Conservation (phyloP, 140 eudicot genomes). For the Stevia rebaudiana region DNA sequence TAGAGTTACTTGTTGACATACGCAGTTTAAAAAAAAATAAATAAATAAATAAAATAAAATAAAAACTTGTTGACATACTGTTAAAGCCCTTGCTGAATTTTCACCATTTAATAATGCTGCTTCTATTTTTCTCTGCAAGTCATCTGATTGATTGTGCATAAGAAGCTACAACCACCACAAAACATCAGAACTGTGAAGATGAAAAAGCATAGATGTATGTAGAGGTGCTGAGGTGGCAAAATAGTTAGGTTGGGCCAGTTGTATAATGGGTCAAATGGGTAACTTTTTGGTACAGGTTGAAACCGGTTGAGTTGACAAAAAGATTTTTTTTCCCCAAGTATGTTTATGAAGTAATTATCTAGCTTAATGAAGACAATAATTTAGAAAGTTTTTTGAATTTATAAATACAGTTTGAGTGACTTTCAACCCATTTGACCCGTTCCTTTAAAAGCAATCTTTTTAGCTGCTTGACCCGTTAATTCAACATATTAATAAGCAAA, state of each 20-base stretch:
- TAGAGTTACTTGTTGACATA: constrained; percentile 21
- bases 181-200: constrained; percentile 17
- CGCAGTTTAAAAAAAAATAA: no score
- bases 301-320: not conserved
- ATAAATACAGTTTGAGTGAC: not conserved
- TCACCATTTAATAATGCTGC: constrained; percentile 38
- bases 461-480: not conserved
- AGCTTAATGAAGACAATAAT: not conserved
- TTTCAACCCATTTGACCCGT: not conserved
- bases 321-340: not conserved
- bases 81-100: constrained; percentile 42
- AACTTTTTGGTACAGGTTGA: not conserved
- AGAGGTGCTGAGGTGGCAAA: not conserved
- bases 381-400: not conserved
- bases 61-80: constrained; percentile 32
- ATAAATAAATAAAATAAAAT: no score
- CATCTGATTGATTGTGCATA: constrained; percentile 49
- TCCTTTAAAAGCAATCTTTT: not conserved
- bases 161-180: constrained; percentile 42
- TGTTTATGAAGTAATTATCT: not conserved
- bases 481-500: constrained; percentile 1
- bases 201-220: not conserved
- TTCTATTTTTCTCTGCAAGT: constrained; percentile 42
- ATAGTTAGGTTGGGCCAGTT: not conserved
- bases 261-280: not conserved